Evolutionary conservation across 1,284 basidiomycete genomes (phyloP), one percentile per base, ranked within the genome.

Genomic region (Ceratorhiza oryzae-sativae): DNA sequence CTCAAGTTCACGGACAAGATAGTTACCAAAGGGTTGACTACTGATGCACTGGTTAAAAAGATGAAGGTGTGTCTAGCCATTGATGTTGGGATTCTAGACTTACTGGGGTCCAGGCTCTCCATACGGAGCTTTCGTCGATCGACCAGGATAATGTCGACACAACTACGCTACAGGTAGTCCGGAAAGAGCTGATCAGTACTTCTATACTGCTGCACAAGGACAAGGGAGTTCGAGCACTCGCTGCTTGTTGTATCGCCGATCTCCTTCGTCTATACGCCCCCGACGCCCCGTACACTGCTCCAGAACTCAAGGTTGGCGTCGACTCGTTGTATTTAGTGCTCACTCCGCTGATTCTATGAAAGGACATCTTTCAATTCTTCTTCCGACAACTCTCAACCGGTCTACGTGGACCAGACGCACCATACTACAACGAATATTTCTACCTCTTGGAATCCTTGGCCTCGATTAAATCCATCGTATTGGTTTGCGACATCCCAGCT

Each of bases 331-430:
- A n/a, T n/a, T n/a, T n/a, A n/a, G n/a, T n/a, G n/a, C n/a, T n/a
- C n/a, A 20, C 20, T 41, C 25, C 8, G 25, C 53, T 48, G 18
- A 39, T 53, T 48, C n/a, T 42, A 3, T 32, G 6, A 46, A 86
- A 92, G 82, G 94, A 97, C 80, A 95, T 98, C 78, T 98, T 98
- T 81, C 88, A 94, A 77, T 98, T 98, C 85, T 93, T 97, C 84
- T 88, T 95, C 78, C 85, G 88, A 27, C 95, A 97, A 80, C 88
- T 98, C 73, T 84, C 85, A 3, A 84, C 84, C 3, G 90, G 92
- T 10, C 87, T 97, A 77, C 91, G 89, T 76, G 86, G 88, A 25
- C 80, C 88, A 0, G 88, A 90, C 76, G 84, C 86, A 1, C 85
- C 88, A 0, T 96, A 95, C 79, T 95, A 93, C 79, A 87, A 89